These are phyloP conservation scores for Vigna radiata DNA, from an alignment of 306 rosid genomes.

Conservation along the genomic window DNA sequence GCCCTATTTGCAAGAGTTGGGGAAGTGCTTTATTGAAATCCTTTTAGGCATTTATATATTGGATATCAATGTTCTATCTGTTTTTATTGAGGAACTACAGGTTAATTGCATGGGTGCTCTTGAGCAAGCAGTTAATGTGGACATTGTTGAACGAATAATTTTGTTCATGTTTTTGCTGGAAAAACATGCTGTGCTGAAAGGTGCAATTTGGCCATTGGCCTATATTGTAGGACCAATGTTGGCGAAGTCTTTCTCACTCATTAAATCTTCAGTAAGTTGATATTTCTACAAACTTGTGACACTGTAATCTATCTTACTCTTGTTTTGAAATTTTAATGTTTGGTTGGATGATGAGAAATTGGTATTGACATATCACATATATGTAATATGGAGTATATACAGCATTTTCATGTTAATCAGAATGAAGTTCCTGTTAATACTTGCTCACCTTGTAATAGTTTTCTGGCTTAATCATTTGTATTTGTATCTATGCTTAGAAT, in stretches of 20 bases:
- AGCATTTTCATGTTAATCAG: slow-evolving; percentile 24
- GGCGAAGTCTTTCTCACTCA: slow-evolving; percentile 69
- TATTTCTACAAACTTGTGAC: slow-evolving; percentile 26
- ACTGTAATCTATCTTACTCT: not conserved
- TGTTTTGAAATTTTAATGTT: slow-evolving; percentile 13
- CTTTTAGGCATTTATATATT: slow-evolving; percentile 65
- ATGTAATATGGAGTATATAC: slow-evolving; percentile 22
- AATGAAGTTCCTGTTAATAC: slow-evolving; percentile 23
- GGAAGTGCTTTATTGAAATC: slow-evolving; percentile 71
- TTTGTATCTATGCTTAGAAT: slow-evolving; percentile 24
- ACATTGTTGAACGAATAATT: slow-evolving; percentile 59
- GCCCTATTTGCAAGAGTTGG: slow-evolving; percentile 77
- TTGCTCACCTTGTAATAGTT: not conserved
- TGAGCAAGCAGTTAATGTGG: slow-evolving; percentile 58
- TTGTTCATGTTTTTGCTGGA: slow-evolving; percentile 74
- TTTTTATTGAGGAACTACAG: slow-evolving; percentile 65
- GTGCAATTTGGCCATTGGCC: slow-evolving; percentile 86
- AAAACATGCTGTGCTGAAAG: slow-evolving; percentile 66
- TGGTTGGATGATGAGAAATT: slow-evolving; percentile 6
- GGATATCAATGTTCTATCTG: slow-evolving; percentile 63
- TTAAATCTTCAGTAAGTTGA: slow-evolving; percentile 80
- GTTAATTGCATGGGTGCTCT: slow-evolving; percentile 58
- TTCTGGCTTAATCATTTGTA: slow-evolving; percentile 30
- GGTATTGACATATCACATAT: not conserved
- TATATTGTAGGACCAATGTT: slow-evolving; percentile 85